phyloP scores from a whole-genome alignment of 179 eudicot species.

The Heliamphora pulchella region DNA sequence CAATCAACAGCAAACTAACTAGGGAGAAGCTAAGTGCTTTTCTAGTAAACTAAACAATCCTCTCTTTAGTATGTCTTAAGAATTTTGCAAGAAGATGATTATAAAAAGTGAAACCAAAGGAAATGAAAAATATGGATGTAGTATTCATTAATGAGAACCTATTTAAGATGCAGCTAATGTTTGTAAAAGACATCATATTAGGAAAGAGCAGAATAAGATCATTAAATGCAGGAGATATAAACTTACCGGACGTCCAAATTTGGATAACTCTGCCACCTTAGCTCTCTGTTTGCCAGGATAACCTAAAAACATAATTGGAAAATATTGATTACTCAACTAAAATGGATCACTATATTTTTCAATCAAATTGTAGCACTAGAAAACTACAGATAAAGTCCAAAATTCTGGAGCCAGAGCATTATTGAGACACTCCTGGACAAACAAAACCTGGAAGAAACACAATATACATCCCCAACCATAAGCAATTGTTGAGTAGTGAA shows the following conservation, averaged over 20 bases:
- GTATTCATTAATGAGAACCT: neutral
- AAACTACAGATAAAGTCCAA: neutral
- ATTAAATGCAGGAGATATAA: neutral
- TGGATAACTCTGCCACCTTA: constrained; percentile 70
- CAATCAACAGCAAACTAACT: neutral
- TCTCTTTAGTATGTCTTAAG: neutral
- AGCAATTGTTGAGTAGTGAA: too few relatives aligned
- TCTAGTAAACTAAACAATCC: neutral
- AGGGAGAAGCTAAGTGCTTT: neutral
- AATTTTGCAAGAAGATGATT: constrained; percentile 1
- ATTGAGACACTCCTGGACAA: neutral
- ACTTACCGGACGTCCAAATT: constrained; percentile 93
- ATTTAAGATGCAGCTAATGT: neutral
- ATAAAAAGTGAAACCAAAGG: neutral
- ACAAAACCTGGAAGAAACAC: neutral
- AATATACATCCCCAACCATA: neutral
- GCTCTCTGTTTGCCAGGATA: constrained; percentile 72
- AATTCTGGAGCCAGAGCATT: neutral
- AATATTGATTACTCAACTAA: neutral
- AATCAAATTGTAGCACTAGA: constrained; percentile 10
- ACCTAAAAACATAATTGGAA: constrained; percentile 32
- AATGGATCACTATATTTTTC: neutral
- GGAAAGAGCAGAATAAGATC: neutral
- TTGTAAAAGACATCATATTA: neutral
- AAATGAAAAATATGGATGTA: neutral